Base-by-base conservation (phyloP, 1,284 basidiomycete genomes). In the Pseudozyma pruni region DNA sequence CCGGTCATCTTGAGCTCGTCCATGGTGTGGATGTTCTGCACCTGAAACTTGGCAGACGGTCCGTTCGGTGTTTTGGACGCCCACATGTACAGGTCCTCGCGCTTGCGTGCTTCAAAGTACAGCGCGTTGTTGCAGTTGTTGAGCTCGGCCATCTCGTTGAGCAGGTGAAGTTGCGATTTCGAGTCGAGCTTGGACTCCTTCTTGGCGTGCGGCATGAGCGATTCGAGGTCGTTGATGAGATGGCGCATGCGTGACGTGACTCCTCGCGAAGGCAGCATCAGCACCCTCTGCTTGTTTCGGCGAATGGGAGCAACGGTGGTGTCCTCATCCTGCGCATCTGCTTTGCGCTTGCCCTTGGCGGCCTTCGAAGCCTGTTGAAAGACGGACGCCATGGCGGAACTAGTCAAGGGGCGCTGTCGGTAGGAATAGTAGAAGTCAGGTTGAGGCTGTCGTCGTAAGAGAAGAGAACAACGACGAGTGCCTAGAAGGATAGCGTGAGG, bases 1-100 rank as follows among this genome's bases (percentile, higher is more conserved):
- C 96, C 96, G 4, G 94, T 97, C 94, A 98, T 93, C 85, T 98
- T 98, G 76, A 99, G 87, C 84, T 99, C 96, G 85, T 98, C 96
- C 96, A 98, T 98, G 37, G 96, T 99, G 84, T 99, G 96, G 56
- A 97, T 87, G 83, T 98, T 99, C 84, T 98, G 94, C 19, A 98
- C 93, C 81, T 98, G 95, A 86, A 98, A 88, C 84, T 98, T 98
- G 83, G 95, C 90, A 75, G 90, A 93, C 8, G 96, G 96, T 2
- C 96, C 96, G 81, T 99, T 99, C 19, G 96, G 96, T 38, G 94
- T 93, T 83, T 98, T 95, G 20, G 91, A 89, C 17, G 94, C 90
- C 96, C 96, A 99, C 71, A 98, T 85, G 81, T 98, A 99, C 43
- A 99, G 86, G 80, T 98, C 96, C 82, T 96, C 93, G 70, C 81